Evolutionary conservation across 1,284 basidiomycete species (phyloP).

Genomic region (Apiotrichum akiyoshidainum): DNA sequence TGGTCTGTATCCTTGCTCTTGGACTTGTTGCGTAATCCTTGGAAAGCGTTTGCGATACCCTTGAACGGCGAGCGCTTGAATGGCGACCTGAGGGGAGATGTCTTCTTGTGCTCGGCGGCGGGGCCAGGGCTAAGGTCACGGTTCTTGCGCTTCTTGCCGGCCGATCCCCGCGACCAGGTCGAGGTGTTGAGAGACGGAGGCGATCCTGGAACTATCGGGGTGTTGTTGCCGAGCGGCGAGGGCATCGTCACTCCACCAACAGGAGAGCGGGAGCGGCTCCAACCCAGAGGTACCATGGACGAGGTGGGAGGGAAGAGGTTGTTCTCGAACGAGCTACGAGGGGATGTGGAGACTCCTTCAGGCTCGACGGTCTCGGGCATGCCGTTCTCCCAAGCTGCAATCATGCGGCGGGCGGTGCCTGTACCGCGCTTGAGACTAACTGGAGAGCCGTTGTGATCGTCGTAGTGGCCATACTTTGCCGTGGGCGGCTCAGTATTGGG

Average conservation of each 20-base stretch:
- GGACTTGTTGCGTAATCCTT: constrained; percentile 33
- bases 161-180: constrained; percentile 4
- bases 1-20: constrained; percentile 31
- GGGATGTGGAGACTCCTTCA: not conserved
- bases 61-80: constrained; percentile 38
- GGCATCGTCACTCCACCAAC: constrained; percentile 9
- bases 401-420: not conserved
- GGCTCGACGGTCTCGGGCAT: not conserved
- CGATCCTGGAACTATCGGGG: not conserved
- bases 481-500: not conserved
- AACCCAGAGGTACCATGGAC: not conserved
- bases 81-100: constrained; percentile 2
- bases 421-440: not conserved
- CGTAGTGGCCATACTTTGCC: not conserved
- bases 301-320: constrained; percentile 3
- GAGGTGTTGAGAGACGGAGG: constrained; percentile 26
- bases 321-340: not conserved
- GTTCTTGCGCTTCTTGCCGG: constrained; percentile 18
- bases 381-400: not conserved
- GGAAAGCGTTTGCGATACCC: constrained; percentile 40
- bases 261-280: not conserved
- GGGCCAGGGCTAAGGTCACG: not conserved
- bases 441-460: not conserved
- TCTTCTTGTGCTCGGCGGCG: not conserved
- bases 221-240: constrained; percentile 28